A percentile compares a stretch with the other conserved stretches of the same genome.
Conservation (phyloP, 2,329 filamentous ascomycete genomes). For the Escovopsis sp. region DNA sequence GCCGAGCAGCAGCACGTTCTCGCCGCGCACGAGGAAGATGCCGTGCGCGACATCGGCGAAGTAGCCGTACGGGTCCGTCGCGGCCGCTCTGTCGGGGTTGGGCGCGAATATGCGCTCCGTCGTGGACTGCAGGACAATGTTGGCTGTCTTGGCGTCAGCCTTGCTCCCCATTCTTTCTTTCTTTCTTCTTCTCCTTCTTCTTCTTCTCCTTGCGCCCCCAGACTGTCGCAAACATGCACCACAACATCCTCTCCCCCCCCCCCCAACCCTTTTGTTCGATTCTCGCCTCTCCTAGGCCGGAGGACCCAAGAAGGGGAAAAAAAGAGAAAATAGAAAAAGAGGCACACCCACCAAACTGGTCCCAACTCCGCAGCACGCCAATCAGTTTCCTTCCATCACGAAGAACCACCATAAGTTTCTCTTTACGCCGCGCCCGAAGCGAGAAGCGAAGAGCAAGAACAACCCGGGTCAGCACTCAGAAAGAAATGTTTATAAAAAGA, state of each 20-base stretch:
- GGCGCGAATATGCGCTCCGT: constrained; percentile 71
- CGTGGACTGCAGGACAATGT: constrained; percentile 87
- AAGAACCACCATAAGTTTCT: constrained; percentile 85
- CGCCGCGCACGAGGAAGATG: constrained; percentile 82
- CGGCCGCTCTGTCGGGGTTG: constrained; percentile 14
- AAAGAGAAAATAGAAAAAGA: neutral
- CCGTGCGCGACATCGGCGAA: constrained; percentile 80
- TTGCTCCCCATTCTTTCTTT: neutral
- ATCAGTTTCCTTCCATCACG: constrained; percentile 90
- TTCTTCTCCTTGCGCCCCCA: neutral
- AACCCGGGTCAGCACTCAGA: too few species aligned
- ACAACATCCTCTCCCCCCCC: too few species aligned
- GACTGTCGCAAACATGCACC: too few species aligned
- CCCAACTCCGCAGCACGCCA: constrained; percentile 87
- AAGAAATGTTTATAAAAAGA: too few species aligned
- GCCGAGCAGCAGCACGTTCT: constrained; percentile 90
- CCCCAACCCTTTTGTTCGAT: too few species aligned
- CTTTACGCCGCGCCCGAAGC: constrained; percentile 30
- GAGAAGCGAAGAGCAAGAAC: too few species aligned
- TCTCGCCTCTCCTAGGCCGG: too few species aligned
- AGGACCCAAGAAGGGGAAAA: neutral
- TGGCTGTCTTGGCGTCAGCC: constrained; percentile 42
- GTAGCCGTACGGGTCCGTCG: constrained; percentile 28
- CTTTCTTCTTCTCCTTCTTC: neutral
- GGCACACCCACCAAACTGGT: constrained; percentile 71